phyloP scores from a whole-genome alignment of 2,329 filamentous ascomycete species.

The Coniella vitis region DNA sequence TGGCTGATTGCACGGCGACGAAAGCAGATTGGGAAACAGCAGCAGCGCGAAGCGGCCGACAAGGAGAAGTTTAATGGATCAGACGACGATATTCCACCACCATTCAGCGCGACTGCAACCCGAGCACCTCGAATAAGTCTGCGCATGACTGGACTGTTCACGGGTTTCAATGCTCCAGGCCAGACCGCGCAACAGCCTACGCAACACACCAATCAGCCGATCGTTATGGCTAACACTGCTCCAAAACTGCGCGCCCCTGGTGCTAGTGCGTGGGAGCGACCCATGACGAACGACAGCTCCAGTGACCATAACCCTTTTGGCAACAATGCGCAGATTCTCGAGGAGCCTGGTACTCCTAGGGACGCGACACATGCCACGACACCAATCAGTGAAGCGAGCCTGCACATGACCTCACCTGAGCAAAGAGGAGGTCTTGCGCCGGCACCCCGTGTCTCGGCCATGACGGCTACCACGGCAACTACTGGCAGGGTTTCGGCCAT shows the following conservation, averaged over 20 bases:
- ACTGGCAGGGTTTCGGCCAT: slow-evolving; percentile 5
- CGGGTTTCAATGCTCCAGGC: slow-evolving; percentile 42
- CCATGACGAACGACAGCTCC: slow-evolving; percentile 34
- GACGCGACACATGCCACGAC: slow-evolving; percentile 8
- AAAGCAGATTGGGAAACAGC: slow-evolving; percentile 51
- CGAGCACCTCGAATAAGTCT: slow-evolving; percentile 76
- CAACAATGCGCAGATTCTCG: slow-evolving; percentile 43
- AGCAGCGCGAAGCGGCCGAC: slow-evolving; percentile 41
- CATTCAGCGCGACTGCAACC: slow-evolving; percentile 36
- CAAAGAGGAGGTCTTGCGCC: slow-evolving; percentile 6
- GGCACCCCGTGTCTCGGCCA: slow-evolving; percentile 10
- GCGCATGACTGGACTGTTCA: slow-evolving; percentile 75
- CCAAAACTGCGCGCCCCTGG: slow-evolving; percentile 25
- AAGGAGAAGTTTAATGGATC: slow-evolving; percentile 57
- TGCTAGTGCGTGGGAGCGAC: slow-evolving; percentile 41
- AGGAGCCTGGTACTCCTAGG: slow-evolving; percentile 9
- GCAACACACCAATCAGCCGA: slow-evolving; percentile 43
- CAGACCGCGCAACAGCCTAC: slow-evolving; percentile 42
- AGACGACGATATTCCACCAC: slow-evolving; percentile 23
- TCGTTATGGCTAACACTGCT: slow-evolving; percentile 31
- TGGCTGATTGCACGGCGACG: slow-evolving; percentile 65
- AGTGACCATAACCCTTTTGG: slow-evolving; percentile 67
- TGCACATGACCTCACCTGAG: slow-evolving; percentile 6
- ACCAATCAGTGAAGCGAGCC: slow-evolving; percentile 13
- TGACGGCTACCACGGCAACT: slow-evolving; percentile 6